Evolutionary conservation across 2,329 filamentous ascomycete species (phyloP).

Genomic region (Raffaelea deltoideospora): DNA sequence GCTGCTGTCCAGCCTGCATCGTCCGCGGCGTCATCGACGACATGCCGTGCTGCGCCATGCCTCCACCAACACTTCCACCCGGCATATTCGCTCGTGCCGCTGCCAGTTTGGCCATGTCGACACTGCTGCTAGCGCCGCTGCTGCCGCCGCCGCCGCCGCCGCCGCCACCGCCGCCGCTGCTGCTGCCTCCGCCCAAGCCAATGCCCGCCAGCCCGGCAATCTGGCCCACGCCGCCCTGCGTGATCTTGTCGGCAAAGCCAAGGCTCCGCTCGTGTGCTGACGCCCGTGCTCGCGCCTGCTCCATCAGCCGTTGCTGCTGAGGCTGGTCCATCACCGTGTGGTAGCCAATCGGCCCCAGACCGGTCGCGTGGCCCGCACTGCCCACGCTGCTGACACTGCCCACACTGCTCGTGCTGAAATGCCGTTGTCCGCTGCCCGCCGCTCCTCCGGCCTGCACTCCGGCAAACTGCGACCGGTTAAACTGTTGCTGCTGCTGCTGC

Average conservation of each 20-base stretch:
- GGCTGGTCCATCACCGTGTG: conserved; percentile 33
- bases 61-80: too few relatives aligned
- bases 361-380: conserved; percentile 14
- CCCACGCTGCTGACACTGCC: conserved; percentile 7
- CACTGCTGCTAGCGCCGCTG: conserved; percentile 9
- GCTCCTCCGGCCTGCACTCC: too few relatives aligned
- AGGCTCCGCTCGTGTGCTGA: conserved; percentile 26
- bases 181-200: conserved; percentile 18
- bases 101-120: conserved; percentile 20
- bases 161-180: too few relatives aligned
- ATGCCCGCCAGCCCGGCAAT: conserved; percentile 22
- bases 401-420: conserved; percentile 14
- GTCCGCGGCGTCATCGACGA: not conserved
- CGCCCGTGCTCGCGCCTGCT: conserved; percentile 31
- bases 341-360: conserved; percentile 26
- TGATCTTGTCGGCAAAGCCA: conserved; percentile 23
- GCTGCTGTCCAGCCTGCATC: too few relatives aligned
- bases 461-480: too few relatives aligned
- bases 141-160: not conserved
- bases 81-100: conserved; percentile 22
- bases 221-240: conserved; percentile 11
- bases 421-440: conserved; percentile 13
- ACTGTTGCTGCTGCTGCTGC: conserved; percentile 10
- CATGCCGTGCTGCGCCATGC: conserved; percentile 14
- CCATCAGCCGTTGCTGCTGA: conserved; percentile 33